Conservation (phyloP, 192 early-diverging fungal genomes). For the Backusella circina region DNA sequence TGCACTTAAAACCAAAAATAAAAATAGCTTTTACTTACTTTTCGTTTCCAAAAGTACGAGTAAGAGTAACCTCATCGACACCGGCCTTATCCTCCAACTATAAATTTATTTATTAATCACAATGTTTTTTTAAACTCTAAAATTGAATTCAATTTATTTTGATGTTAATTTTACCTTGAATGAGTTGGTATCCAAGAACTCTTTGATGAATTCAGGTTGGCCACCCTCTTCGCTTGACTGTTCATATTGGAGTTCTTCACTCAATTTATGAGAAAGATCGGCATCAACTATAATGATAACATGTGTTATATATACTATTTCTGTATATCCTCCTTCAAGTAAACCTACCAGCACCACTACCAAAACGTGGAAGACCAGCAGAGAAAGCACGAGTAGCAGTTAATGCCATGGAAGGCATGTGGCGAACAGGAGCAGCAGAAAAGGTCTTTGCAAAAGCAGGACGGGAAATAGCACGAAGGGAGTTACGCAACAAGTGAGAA, state of each 20-base stretch:
- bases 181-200: constrained; percentile 60
- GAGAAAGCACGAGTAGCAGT: constrained; percentile 17
- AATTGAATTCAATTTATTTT: background rate
- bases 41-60: constrained; percentile 87
- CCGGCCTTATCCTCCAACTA: constrained; percentile 80
- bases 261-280: constrained; percentile 68
- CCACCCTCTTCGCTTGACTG: constrained; percentile 51
- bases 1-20: background rate
- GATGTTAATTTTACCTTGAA: constrained; percentile 43
- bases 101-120: background rate
- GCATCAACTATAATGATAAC: constrained; percentile 45
- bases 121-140: background rate
- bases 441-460: background rate
- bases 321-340: too few species aligned
- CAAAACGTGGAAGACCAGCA: constrained; percentile 1
- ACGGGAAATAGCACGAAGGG: constrained; percentile 16
- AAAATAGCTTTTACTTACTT: constrained; percentile 48
- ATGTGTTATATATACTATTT: background rate
- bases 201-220: constrained; percentile 68
- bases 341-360: constrained; percentile 11
- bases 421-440: background rate
- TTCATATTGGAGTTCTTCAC: constrained; percentile 77
- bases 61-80: constrained; percentile 73
- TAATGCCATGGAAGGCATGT: constrained; percentile 7
- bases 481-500: constrained; percentile 14